Percentiles rank a stretch among this genome's conserved stretches.
These are phyloP conservation scores for Aschersonia sp. DNA, from an alignment of 2,329 filamentous ascomycete genomes.

Conservation along the genomic window DNA sequence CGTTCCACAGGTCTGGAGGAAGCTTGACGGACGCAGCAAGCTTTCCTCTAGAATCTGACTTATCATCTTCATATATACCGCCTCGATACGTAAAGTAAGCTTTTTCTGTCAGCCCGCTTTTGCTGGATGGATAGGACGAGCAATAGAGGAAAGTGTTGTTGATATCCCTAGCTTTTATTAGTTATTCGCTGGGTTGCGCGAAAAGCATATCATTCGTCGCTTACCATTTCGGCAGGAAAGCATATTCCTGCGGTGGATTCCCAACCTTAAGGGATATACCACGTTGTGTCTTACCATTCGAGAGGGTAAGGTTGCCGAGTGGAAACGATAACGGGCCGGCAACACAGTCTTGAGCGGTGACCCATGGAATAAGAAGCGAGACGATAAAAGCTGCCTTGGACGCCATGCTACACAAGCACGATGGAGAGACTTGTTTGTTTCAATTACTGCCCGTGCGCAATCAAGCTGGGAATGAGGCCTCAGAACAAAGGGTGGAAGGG, in stretches of 20 bases:
- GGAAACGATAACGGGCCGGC: not conserved
- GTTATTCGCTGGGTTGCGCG: not conserved
- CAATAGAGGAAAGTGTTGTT: not conserved
- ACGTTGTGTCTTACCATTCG: not conserved
- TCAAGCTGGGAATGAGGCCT: not conserved
- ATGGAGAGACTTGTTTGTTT: not conserved
- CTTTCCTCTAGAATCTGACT: conserved; percentile 1
- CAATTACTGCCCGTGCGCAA: not conserved
- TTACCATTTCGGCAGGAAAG: not conserved
- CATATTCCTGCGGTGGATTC: not conserved
- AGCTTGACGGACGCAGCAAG: not conserved
- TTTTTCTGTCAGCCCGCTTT: not conserved
- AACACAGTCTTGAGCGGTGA: not conserved
- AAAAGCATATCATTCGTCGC: not conserved
- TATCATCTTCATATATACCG: conserved; percentile 2
- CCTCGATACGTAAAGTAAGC: conserved; percentile 6
- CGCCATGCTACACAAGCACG: not conserved
- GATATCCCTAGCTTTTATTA: not conserved
- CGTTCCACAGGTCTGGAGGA: conserved; percentile 1
- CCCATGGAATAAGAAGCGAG: not conserved
- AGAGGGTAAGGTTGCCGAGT: not conserved
- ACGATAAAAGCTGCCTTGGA: not conserved
- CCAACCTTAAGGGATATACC: not conserved
- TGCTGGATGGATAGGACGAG: not conserved
- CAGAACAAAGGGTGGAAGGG: not conserved